Evolutionary conservation across 257 asterid species (phyloP).

Genomic region (Solanum corneliomulleri): DNA sequence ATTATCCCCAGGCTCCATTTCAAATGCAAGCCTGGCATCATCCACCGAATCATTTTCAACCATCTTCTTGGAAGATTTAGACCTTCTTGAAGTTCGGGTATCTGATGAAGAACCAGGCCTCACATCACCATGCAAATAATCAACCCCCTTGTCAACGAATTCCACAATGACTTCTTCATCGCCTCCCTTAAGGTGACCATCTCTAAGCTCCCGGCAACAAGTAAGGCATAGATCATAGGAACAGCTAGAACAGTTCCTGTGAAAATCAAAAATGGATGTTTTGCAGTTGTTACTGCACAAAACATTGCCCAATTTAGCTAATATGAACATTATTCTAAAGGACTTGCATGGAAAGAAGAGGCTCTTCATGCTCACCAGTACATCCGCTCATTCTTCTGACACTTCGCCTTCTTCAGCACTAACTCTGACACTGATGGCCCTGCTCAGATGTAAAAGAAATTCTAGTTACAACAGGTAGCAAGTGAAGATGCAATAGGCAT

Average conservation of each 20-base stretch:
- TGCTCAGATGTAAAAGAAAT: constrained; percentile 18
- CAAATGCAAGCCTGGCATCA: background rate
- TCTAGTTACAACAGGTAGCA: background rate
- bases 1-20: background rate
- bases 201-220: constrained; percentile 76
- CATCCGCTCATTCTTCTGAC: constrained; percentile 33
- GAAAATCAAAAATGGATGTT: constrained; percentile 65
- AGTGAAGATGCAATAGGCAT: background rate
- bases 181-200: constrained; percentile 40
- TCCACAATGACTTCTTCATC: constrained; percentile 13
- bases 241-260: constrained; percentile 67
- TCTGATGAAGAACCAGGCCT: background rate
- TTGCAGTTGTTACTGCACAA: constrained; percentile 69
- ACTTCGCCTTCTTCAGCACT: constrained; percentile 13
- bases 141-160: constrained; percentile 11
- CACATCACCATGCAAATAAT: constrained; percentile 39
- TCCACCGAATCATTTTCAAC: background rate
- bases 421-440: constrained; percentile 46
- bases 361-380: constrained; percentile 46
- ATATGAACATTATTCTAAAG: background rate
- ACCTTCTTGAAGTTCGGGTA: background rate
- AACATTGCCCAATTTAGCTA: background rate
- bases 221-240: constrained; percentile 73
- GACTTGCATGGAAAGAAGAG: background rate
- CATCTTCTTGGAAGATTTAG: background rate